Percentiles rank a stretch among this genome's conserved stretches.
phyloP scores from a whole-genome alignment of 225 moss, liverwort and hornwort genomes.

The Marchantia polymorpha region DNA sequence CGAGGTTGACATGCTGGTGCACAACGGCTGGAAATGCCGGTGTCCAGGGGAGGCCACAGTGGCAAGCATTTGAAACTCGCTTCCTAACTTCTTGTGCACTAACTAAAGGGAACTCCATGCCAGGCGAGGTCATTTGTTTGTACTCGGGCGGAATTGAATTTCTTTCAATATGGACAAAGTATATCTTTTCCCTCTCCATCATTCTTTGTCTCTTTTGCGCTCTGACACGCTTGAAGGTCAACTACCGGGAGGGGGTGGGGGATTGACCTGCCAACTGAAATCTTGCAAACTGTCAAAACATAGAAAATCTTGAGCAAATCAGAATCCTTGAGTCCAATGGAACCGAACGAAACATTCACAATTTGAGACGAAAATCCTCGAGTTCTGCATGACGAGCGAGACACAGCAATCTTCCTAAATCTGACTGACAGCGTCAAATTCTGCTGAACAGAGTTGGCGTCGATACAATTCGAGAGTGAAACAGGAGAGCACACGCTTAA shows the following conservation, averaged over 20 bases:
- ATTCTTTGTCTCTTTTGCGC: background rate
- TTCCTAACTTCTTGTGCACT: background rate
- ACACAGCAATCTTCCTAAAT: too few relatives aligned
- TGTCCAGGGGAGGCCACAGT: background rate
- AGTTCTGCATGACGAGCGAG: too few relatives aligned
- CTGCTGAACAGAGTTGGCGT: background rate
- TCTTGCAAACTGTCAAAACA: background rate
- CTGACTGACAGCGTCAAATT: too few relatives aligned
- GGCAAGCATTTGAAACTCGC: background rate
- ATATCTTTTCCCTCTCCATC: background rate
- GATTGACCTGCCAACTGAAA: background rate
- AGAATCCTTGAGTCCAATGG: background rate
- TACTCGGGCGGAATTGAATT: background rate
- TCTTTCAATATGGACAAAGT: background rate
- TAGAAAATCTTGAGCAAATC: background rate
- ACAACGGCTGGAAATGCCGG: background rate
- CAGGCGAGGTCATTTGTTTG: background rate
- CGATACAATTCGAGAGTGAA: background rate
- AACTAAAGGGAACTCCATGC: background rate
- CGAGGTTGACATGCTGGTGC: background rate
- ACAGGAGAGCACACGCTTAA: background rate
- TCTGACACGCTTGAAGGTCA: background rate
- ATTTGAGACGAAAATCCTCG: too few relatives aligned
- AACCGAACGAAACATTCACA: too few relatives aligned
- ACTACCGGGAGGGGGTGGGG: background rate